Evolutionary conservation across 2,329 filamentous ascomycete species (phyloP), one percentile per base, ranked within the genome.

Genomic region (Fusarium camptoceras): DNA sequence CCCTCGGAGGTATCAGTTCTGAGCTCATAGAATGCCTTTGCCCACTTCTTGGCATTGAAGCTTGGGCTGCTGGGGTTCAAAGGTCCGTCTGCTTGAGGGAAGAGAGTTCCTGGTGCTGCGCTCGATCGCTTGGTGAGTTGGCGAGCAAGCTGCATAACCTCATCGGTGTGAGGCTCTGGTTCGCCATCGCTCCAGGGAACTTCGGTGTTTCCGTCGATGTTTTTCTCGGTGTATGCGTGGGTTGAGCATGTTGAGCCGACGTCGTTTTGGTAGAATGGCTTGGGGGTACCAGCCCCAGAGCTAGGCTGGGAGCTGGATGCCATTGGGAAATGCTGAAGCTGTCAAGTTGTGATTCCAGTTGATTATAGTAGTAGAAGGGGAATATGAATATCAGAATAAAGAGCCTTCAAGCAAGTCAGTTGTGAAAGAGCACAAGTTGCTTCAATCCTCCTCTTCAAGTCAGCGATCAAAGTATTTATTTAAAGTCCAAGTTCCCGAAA

Each of bases 11-110:
- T 66, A 11, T 75, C 70, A 7, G 64, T 75, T 7, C 76, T 56
- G 2, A 72, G 51, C 4, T 73, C 59, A 46, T 75, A 78, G 37
- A 78, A 79, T 10, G 82, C 81, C 51, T 79, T 83, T 28, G 81
- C 80, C 83, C 83, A 85, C 65, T 81, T 78, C 20, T 78, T 78
- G 7, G 82, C 77, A 60, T 80, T 80, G 70, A 85, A 85, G 6
- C 76, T 66, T 27, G 76, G 73, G 20, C 80, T 80, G 37, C 76
- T 76, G 6, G 83, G 83, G 59, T 85, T 78, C 7, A 85, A 73
- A 1, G 73, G 64, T 4, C 74, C 74, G 11, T 72, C 66, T 39
- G 67, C 50, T 30, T 72, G 66, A 0, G 77, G 76, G 39, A 78
- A 77, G 24, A 79, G 59, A n/a, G 71, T 61, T 3, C 70, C 75